phyloP scores from a whole-genome alignment of 75 land plant species.

The Picea sitchensis region DNA sequence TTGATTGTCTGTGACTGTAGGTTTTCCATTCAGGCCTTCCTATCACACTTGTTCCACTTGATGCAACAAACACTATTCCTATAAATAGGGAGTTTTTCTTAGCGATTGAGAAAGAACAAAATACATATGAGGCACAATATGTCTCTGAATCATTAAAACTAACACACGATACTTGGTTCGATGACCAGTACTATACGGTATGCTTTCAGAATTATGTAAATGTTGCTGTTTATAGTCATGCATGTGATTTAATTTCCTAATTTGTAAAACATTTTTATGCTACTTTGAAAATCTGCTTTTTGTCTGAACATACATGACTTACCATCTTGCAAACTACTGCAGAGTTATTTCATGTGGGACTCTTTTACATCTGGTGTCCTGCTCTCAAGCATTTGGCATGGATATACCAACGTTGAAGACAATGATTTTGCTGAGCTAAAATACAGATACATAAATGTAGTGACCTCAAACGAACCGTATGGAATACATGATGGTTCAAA shows the following conservation, averaged over 20 bases:
- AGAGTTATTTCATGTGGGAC: conserved; percentile 91
- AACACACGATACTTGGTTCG: conserved; percentile 65
- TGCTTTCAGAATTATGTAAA: background rate
- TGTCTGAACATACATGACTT: too few species aligned
- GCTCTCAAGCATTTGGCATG: conserved; percentile 54
- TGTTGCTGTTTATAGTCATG: background rate
- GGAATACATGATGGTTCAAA: conserved; percentile 74
- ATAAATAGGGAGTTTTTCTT: conserved; percentile 47
- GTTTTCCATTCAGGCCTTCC: conserved; percentile 86
- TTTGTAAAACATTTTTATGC: background rate
- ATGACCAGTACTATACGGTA: conserved; percentile 54
- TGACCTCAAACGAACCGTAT: conserved; percentile 84
- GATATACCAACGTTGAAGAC: conserved; percentile 28
- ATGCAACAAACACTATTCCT: conserved; percentile 85
- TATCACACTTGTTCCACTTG: conserved; percentile 77
- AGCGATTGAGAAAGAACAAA: conserved; percentile 41
- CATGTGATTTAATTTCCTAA: background rate
- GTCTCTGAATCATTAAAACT: conserved; percentile 58
- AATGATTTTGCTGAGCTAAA: conserved; percentile 76
- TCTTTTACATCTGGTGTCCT: conserved; percentile 75
- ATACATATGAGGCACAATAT: conserved; percentile 76
- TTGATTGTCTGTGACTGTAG: conserved; percentile 21
- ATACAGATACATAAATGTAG: conserved; percentile 59
- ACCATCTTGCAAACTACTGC: conserved; percentile 10
- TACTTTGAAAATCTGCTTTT: too few species aligned